Conservation (phyloP, 208 protist species). For the Pavlovales sp. region DNA sequence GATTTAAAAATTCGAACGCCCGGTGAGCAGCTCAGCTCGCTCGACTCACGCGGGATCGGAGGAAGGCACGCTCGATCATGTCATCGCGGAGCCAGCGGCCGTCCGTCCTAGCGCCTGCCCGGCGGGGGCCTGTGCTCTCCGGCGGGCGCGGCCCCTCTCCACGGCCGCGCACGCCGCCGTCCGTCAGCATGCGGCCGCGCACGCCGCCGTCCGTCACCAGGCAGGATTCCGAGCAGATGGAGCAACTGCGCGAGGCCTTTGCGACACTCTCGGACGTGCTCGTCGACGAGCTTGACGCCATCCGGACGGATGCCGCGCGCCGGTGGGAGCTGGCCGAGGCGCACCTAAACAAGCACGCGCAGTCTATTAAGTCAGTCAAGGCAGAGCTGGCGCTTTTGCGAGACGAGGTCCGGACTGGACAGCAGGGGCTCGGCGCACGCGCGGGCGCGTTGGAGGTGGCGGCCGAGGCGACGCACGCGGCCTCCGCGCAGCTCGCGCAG, state of each 20-base stretch:
- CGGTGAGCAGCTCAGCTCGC: too few relatives aligned
- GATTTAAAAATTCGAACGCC: too few relatives aligned
- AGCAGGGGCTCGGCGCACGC: not conserved
- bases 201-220: too few relatives aligned
- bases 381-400: not conserved
- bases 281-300: conserved; percentile 5
- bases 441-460: not conserved
- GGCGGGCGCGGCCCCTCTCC: too few relatives aligned
- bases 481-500: too few relatives aligned
- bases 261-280: conserved; percentile 29
- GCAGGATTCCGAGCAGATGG: conserved; percentile 18
- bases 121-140: too few relatives aligned
- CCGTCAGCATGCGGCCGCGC: too few relatives aligned
- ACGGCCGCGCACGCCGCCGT: too few relatives aligned
- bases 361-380: not conserved
- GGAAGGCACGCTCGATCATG: too few relatives aligned
- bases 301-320: not conserved
- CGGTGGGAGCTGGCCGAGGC: not conserved
- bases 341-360: not conserved
- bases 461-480: not conserved
- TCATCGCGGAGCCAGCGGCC: too few relatives aligned
- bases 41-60: too few relatives aligned
- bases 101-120: too few relatives aligned
- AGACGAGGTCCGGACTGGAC: not conserved
- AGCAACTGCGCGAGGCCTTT: conserved; percentile 4